phyloP scores from a whole-genome alignment of 352 stramenopile species.

The Globisporangium uncinulatum region DNA sequence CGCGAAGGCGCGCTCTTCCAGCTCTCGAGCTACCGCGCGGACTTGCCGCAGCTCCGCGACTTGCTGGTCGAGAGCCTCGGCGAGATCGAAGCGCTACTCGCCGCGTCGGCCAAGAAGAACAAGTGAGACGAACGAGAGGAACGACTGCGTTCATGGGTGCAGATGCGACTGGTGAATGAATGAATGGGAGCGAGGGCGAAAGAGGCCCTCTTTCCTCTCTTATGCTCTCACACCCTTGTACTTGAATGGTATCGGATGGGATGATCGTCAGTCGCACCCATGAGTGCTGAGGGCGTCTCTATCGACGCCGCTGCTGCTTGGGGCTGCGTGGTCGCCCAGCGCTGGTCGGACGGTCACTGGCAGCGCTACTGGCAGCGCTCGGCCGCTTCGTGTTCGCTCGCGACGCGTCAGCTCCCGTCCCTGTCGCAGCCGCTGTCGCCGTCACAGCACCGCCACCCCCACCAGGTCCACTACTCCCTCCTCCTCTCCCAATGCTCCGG shows the following conservation, averaged over 20 bases:
- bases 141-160: neutral
- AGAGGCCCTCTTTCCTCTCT: too few relatives aligned
- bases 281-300: constrained; percentile 4
- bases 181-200: neutral
- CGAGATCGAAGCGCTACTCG: constrained; percentile 63
- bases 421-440: constrained; percentile 1
- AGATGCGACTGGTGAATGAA: neutral
- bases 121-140: neutral
- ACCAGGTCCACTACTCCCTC: neutral
- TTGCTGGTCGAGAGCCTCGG: constrained; percentile 68
- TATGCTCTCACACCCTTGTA: too few relatives aligned
- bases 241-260: too few relatives aligned
- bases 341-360: constrained; percentile 17
- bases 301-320: constrained; percentile 45
- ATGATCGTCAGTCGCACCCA: too few relatives aligned
- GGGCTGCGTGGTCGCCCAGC: constrained; percentile 29
- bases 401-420: constrained; percentile 4
- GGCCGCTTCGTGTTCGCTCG: constrained; percentile 12
- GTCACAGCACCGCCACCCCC: neutral
- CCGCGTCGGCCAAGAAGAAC: constrained; percentile 27
- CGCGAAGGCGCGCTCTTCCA: constrained; percentile 80
- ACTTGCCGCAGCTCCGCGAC: constrained; percentile 67
- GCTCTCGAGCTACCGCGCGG: constrained; percentile 79
- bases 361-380: neutral
- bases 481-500: constrained; percentile 23